These are phyloP conservation scores for Colletotrichum sp. DNA, from an alignment of 2,329 filamentous ascomycete species.

Conservation along the genomic window DNA sequence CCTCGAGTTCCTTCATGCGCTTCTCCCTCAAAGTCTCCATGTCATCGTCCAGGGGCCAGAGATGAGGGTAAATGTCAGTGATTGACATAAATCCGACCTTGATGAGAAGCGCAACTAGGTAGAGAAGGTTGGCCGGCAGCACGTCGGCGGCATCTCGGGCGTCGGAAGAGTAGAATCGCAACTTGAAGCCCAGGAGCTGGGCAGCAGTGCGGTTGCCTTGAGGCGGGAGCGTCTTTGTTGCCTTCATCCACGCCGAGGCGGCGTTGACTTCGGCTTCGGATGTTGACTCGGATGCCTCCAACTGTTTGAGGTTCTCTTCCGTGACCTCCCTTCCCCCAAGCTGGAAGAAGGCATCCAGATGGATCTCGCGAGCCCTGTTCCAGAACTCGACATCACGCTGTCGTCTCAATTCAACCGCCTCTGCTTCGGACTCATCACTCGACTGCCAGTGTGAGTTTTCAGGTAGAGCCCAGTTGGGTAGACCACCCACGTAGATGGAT, in stretches of 20 bases:
- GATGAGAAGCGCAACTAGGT: slow-evolving; percentile 88
- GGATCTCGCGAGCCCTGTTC: slow-evolving; percentile 75
- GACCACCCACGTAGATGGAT: slow-evolving; percentile 60
- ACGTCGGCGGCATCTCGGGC: slow-evolving; percentile 77
- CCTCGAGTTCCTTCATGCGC: slow-evolving; percentile 76
- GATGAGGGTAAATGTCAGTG: slow-evolving; percentile 87
- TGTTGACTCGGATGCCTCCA: slow-evolving; percentile 45
- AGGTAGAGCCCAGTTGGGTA: slow-evolving; percentile 88
- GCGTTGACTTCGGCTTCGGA: slow-evolving; percentile 57
- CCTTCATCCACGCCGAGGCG: slow-evolving; percentile 76
- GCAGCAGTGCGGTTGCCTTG: slow-evolving; percentile 90
- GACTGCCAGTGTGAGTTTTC: slow-evolving; percentile 67
- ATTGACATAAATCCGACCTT: slow-evolving; percentile 98
- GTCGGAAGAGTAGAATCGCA: slow-evolving; percentile 89
- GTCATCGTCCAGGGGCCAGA: slow-evolving; percentile 82
- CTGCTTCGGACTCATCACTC: slow-evolving; percentile 71
- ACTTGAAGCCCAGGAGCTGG: slow-evolving; percentile 94
- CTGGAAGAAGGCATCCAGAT: slow-evolving; percentile 88
- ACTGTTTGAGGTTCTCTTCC: slow-evolving; percentile 57
- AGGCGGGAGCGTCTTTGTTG: slow-evolving; percentile 82
- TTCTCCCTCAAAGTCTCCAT: slow-evolving; percentile 79
- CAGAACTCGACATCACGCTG: slow-evolving; percentile 80
- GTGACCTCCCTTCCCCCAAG: slow-evolving; percentile 76
- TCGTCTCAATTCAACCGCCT: slow-evolving; percentile 61
- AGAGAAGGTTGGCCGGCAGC: slow-evolving; percentile 90